Evolutionary conservation across 2,329 filamentous ascomycete genomes (phyloP), one percentile per base, ranked within the genome.

Genomic region (Huntiella abstrusa): DNA sequence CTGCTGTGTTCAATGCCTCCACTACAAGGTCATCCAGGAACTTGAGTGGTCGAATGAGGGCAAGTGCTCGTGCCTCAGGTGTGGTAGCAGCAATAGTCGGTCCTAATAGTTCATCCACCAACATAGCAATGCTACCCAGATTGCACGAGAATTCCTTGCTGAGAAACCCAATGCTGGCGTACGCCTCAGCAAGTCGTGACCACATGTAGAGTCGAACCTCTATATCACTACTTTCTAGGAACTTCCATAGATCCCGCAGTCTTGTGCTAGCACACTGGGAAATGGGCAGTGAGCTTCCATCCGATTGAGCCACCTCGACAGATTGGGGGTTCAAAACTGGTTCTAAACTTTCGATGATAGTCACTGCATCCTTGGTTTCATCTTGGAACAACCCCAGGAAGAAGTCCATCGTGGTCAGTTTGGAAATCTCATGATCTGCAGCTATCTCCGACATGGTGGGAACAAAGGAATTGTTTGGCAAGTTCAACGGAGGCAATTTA

Each of bases 341-440:
- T 56, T 98, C 91, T 33, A 98, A 65, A 22, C 79, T 91, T 56
- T 95, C 86, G 49, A 98, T 95, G 15, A 95, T 75, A 4, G 79
- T 72, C 10, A 88, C 73, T 0, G 88, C 83, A 53, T 95, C 80
- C 41, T 80, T 77, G 49, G 79, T 73, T 48, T 91, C 81, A 34
- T 86, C 78, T 50, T 83, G 81, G 58, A 96, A 96, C 1, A 98
- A 73, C 34, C 79, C 83, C 43, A 86, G 70, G 60, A 98, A 96
- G 59, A 96, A 96, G 57, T 95, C 88, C 74, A 93, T 91, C 0
- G 88, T 96, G 11, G 84, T 94, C 33, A 96, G 70, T 55, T 87
- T 86, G 10, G 84, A 88, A 19, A 95, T 80, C 58, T 98, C 88
- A 46, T 85, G 78, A 52, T 96, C 87, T 5, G 91, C 79, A 0